Evolutionary conservation across 2,329 filamentous ascomycete genomes (phyloP), one percentile per base, ranked within the genome.

Genomic region (Trichoderma polysporum): DNA sequence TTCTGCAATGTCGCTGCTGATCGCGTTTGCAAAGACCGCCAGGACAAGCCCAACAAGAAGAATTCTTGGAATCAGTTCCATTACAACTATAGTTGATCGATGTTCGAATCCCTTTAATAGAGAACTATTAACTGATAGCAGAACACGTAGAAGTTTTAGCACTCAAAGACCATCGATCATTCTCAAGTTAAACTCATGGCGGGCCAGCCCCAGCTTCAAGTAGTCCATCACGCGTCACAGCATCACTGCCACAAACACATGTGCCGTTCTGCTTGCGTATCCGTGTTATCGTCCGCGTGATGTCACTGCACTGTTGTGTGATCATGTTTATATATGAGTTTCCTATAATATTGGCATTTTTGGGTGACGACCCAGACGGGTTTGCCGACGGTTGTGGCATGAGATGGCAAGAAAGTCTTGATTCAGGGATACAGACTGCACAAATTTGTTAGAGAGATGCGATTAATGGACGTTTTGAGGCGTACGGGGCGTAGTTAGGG

Each of bases 141-240:
- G 12, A 35, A 10, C 7, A 19, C 27, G 1, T 22, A 39, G 6
- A 50, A 35, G 27, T 0, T 17, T 62, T 41, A 6, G 25, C 6
- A 15, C 39, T 57, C 6, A 2, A 39, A 57, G 33, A 17, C 22
- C 4, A 39, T 56, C 13, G 8, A 9, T 27, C 4, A 41, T 45
- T n/a, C n/a, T n/a, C 12, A 25, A 52, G 50, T 47, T 39, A 17
- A 19, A 31, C 15, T 19, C 37, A 37, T n/a, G 39, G 37, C n/a
- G 60, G 41, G 60, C 50, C 58, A 47, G 31, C 19, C 50, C 52
- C 37, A 31, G 19, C 60, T 56, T 64, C 60, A 64, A 64, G 60
- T 64, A 64, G 60, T 64, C 60, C n/a, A 47, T 7, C 19, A 33
- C 17, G 37, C 50, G 60, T 64, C 50, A 56, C 37, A 47, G 10